These are phyloP conservation scores for Neurospora pannonica DNA, from an alignment of 495 filamentous ascomycete species.

Conservation along the genomic window DNA sequence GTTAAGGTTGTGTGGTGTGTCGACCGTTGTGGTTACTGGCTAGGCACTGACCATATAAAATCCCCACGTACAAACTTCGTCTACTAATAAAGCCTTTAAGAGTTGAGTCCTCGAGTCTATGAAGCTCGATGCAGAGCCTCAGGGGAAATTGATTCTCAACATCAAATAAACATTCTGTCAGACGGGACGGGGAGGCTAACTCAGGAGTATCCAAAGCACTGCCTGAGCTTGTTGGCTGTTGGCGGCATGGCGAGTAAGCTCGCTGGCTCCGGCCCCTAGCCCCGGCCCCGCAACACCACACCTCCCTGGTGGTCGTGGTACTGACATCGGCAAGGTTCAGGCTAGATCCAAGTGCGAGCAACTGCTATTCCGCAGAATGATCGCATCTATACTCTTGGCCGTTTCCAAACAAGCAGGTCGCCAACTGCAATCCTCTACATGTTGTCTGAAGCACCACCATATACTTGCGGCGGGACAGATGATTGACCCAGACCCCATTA, in stretches of 20 bases:
- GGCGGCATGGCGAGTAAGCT: not conserved
- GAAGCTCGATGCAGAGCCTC: not conserved
- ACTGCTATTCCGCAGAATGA: not conserved
- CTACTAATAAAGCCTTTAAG: not conserved
- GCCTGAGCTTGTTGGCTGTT: not conserved
- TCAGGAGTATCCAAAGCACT: no score
- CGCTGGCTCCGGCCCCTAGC: not conserved
- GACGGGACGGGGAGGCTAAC: not conserved
- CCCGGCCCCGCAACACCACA: not conserved
- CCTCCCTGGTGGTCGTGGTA: not conserved
- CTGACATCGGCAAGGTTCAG: not conserved
- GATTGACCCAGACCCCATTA: not conserved
- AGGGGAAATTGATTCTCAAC: not conserved
- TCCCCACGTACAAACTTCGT: not conserved
- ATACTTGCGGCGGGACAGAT: not conserved
- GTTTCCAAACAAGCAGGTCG: not conserved
- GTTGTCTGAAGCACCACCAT: not conserved
- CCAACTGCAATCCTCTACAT: not conserved
- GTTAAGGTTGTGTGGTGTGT: not conserved
- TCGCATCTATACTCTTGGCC: not conserved
- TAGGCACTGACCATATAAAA: not conserved
- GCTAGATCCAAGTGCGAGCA: not conserved
- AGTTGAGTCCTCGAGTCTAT: not conserved
- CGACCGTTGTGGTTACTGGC: not conserved
- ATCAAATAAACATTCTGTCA: not conserved